Evolutionary conservation across 129 eudicot species (phyloP).

Genomic region (Mikania micrantha): DNA sequence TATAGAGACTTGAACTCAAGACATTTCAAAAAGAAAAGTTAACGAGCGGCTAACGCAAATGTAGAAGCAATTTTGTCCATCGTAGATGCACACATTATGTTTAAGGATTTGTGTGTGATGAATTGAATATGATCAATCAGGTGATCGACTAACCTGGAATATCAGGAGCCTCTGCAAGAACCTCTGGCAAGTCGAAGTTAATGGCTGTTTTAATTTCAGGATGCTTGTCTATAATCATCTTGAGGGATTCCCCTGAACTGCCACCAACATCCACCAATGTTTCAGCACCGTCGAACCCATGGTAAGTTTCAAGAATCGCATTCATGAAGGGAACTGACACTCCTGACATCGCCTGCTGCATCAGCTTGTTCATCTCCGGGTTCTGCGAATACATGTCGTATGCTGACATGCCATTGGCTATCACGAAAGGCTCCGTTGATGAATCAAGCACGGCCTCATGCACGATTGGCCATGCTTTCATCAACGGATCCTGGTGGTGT

Average conservation of each 20-base stretch:
- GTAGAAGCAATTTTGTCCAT: too few relatives aligned
- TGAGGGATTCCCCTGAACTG: constrained; percentile 55
- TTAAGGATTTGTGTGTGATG: too few relatives aligned
- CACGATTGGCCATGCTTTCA: constrained; percentile 48
- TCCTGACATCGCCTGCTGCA: constrained; percentile 44
- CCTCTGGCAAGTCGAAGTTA: constrained; percentile 54
- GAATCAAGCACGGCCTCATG: constrained; percentile 46
- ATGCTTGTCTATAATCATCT: constrained; percentile 38
- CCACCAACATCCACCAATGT: constrained; percentile 56
- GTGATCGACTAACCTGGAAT: constrained; percentile 32
- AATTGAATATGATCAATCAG: too few relatives aligned
- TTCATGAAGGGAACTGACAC: constrained; percentile 45
- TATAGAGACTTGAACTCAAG: too few relatives aligned
- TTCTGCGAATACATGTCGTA: constrained; percentile 33
- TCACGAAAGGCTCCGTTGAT: constrained; percentile 38
- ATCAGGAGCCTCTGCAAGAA: constrained; percentile 40
- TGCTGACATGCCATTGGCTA: constrained; percentile 38
- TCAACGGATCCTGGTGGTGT: constrained; percentile 45
- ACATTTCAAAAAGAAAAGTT: too few relatives aligned
- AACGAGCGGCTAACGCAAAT: too few relatives aligned
- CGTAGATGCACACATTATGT: too few relatives aligned
- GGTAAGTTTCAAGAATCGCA: constrained; percentile 27
- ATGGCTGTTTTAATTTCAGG: constrained; percentile 29
- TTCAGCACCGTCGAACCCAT: constrained; percentile 37
- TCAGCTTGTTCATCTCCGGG: constrained; percentile 36